phyloP scores from a whole-genome alignment of 805 yeast genomes.

The Kuraishia ogatae region DNA sequence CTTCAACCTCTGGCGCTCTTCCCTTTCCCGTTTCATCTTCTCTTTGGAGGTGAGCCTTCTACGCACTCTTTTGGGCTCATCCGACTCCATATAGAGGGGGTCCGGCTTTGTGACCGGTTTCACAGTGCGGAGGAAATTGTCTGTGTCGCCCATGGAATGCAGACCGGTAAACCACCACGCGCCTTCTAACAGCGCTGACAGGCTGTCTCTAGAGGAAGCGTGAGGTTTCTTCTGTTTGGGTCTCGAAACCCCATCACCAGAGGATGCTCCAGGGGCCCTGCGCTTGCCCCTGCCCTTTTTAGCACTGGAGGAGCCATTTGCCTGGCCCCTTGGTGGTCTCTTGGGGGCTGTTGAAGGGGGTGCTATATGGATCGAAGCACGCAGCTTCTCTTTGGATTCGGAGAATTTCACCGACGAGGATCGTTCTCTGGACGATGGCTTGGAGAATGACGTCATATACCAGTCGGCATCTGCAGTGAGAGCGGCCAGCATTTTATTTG shows the following conservation, averaged over 20 bases:
- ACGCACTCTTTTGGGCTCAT: conserved; percentile 1
- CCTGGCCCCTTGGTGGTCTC: neutral
- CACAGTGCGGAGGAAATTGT: neutral
- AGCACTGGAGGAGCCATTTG: no score
- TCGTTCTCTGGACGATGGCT: neutral
- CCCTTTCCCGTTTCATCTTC: conserved; percentile 3
- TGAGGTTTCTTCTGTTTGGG: neutral
- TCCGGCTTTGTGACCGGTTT: neutral
- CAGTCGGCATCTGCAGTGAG: conserved; percentile 2
- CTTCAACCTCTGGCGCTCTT: neutral
- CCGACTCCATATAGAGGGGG: neutral
- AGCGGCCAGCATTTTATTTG: neutral
- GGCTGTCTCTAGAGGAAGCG: neutral
- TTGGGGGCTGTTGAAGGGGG: neutral
- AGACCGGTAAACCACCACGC: conserved; percentile 2
- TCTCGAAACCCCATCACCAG: neutral
- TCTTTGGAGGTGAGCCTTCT: conserved; percentile 4
- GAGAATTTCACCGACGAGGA: neutral
- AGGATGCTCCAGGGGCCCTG: neutral
- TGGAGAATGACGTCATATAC: conserved; percentile 1
- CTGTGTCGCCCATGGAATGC: neutral
- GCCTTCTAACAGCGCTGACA: conserved; percentile 1
- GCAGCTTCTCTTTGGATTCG: neutral
- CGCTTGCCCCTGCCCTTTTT: neutral
- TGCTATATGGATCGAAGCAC: neutral